These are phyloP conservation scores for Pugionium cornutum DNA, from an alignment of 345 rosid species.

Conservation along the genomic window DNA sequence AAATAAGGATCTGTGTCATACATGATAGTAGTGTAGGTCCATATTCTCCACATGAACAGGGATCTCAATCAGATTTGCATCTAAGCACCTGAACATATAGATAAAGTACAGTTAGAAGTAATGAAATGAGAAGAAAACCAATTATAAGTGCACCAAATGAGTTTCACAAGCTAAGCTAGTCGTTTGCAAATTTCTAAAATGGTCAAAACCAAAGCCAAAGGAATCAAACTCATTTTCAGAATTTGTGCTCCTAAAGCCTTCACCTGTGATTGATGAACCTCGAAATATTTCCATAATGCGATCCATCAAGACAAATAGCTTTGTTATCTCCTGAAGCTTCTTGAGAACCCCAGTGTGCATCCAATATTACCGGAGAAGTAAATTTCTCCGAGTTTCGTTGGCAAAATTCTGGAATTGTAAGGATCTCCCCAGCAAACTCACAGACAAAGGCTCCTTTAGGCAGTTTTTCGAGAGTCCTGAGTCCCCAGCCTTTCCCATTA, in stretches of 20 bases:
- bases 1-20: conserved; percentile 37
- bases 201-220: conserved; percentile 1
- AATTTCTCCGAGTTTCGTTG: conserved; percentile 50
- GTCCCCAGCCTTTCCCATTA: conserved; percentile 88
- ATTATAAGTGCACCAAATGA: conserved; percentile 3
- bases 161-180: conserved; percentile 13
- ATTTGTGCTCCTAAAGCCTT: not conserved
- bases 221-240: conserved; percentile 1
- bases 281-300: conserved; percentile 74
- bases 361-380: conserved; percentile 64
- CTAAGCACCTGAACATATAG: conserved; percentile 56
- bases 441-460: conserved; percentile 83
- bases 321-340: conserved; percentile 53
- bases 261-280: conserved; percentile 94
- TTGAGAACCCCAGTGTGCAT: conserved; percentile 83
- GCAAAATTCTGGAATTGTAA: conserved; percentile 67
- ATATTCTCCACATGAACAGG: conserved; percentile 83
- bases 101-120: conserved; percentile 4
- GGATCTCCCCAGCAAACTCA: conserved; percentile 83
- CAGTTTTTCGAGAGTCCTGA: conserved; percentile 62
- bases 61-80: conserved; percentile 84
- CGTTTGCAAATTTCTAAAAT: conserved; percentile 7
- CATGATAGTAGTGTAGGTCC: conserved; percentile 82
- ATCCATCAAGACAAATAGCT: conserved; percentile 84
- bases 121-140: conserved; percentile 7